These are phyloP conservation scores for Salix udensis DNA, from an alignment of 345 rosid genomes.

Conservation along the genomic window DNA sequence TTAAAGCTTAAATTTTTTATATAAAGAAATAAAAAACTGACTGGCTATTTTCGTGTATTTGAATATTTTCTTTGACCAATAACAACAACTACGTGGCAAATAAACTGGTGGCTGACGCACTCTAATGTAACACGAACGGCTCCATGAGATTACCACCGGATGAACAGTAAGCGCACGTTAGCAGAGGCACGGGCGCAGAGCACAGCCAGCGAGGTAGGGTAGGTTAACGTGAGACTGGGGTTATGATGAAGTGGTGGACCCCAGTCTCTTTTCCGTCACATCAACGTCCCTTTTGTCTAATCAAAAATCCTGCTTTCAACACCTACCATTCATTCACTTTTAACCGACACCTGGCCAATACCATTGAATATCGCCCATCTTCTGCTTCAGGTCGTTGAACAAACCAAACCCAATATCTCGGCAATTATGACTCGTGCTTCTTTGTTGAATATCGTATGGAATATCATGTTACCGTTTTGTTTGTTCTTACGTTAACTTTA, in stretches of 20 bases:
- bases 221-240: background rate
- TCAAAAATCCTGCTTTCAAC: background rate
- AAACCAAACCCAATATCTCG: background rate
- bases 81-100: background rate
- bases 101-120: background rate
- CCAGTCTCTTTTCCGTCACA: background rate
- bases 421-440: background rate
- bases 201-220: background rate
- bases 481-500: too few relatives aligned
- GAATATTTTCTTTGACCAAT: too few relatives aligned
- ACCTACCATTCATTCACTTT: background rate
- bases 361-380: too few relatives aligned
- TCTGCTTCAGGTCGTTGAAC: too few relatives aligned
- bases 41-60: too few relatives aligned
- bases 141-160: background rate
- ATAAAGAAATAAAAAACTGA: too few relatives aligned
- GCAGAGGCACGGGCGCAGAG: background rate
- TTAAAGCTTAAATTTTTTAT: too few relatives aligned
- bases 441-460: background rate
- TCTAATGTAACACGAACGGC: background rate
- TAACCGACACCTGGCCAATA: background rate
- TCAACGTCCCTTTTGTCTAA: background rate
- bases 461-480: background rate
- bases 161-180: background rate
- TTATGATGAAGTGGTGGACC: background rate